Evolutionary conservation across 495 filamentous ascomycete genomes (phyloP).

Genomic region (Xylaria longipes): DNA sequence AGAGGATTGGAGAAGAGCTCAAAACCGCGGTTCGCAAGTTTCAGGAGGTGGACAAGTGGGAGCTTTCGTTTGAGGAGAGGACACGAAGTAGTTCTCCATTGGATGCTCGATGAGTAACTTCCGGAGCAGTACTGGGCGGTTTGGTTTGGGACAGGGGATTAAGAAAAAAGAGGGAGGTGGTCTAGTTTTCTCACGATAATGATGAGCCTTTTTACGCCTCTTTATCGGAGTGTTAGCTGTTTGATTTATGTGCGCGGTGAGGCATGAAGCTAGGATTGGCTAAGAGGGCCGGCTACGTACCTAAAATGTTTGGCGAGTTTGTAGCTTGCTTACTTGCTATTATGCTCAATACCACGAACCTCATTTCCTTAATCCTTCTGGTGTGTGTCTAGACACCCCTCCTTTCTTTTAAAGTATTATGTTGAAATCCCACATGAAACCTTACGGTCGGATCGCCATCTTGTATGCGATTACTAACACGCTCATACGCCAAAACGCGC

Average conservation of each 20-base stretch:
- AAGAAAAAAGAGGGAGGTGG: background rate
- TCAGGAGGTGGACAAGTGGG: slow-evolving; percentile 58
- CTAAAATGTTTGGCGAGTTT: slow-evolving; percentile 7
- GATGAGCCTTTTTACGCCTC: slow-evolving; percentile 9
- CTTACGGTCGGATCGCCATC: too few species aligned
- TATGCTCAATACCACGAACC: slow-evolving; percentile 11
- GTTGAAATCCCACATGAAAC: background rate
- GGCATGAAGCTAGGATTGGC: slow-evolving; percentile 7
- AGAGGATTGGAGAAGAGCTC: slow-evolving; percentile 46
- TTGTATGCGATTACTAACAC: background rate
- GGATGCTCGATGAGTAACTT: slow-evolving; percentile 41
- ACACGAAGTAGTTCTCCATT: slow-evolving; percentile 43
- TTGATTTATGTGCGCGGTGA: slow-evolving; percentile 16
- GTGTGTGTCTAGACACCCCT: background rate
- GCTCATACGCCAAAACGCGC: background rate
- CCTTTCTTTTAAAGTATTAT: background rate
- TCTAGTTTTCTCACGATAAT: slow-evolving; percentile 2
- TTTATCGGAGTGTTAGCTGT: slow-evolving; percentile 14
- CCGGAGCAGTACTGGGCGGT: background rate
- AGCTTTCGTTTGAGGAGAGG: slow-evolving; percentile 55
- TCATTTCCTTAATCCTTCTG: background rate
- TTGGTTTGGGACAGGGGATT: background rate
- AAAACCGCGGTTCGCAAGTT: slow-evolving; percentile 56
- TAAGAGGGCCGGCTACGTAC: slow-evolving; percentile 15
- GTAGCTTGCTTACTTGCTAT: slow-evolving; percentile 17